Percentiles rank a stretch among this genome's conserved stretches.
Evolutionary conservation across 257 asterid genomes (phyloP).

Genomic region (Nyctanthes arbortristis): DNA sequence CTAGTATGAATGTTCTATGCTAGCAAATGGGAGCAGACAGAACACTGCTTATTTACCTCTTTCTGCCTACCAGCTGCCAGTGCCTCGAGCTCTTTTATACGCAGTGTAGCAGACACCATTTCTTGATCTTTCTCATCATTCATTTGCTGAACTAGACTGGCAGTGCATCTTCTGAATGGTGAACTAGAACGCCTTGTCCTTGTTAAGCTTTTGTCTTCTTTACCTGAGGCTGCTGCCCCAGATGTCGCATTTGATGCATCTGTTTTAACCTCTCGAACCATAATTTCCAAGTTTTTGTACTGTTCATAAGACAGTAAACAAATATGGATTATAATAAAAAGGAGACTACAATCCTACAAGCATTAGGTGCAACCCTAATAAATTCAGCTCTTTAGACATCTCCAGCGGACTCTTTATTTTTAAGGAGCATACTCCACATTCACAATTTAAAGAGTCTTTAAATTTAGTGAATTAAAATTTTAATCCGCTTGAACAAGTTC

Average conservation of each 20-base stretch:
- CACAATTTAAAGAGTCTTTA: too few relatives aligned
- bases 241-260: constrained; percentile 44
- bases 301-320: constrained; percentile 39
- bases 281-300: constrained; percentile 82
- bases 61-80: constrained; percentile 61
- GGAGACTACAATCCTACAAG: constrained; percentile 13
- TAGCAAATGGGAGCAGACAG: constrained; percentile 10
- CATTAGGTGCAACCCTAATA: constrained; percentile 6
- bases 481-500: constrained; percentile 1
- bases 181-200: constrained; percentile 84
- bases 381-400: background rate
- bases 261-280: constrained; percentile 63
- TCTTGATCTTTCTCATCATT: constrained; percentile 87
- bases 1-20: constrained; percentile 15
- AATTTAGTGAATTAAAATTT: constrained; percentile 18
- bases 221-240: constrained; percentile 46
- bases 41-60: constrained; percentile 52
- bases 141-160: constrained; percentile 84
- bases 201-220: constrained; percentile 54
- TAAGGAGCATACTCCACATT: too few relatives aligned
- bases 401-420: too few relatives aligned
- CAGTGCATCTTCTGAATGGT: constrained; percentile 89
- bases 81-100: constrained; percentile 74
- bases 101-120: constrained; percentile 56
- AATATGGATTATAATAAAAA: constrained; percentile 16